Percentiles rank a stretch among this genome's conserved stretches.
Conservation (phyloP, 192 early-diverging fungal genomes). For the Lobulomyces angularis region DNA sequence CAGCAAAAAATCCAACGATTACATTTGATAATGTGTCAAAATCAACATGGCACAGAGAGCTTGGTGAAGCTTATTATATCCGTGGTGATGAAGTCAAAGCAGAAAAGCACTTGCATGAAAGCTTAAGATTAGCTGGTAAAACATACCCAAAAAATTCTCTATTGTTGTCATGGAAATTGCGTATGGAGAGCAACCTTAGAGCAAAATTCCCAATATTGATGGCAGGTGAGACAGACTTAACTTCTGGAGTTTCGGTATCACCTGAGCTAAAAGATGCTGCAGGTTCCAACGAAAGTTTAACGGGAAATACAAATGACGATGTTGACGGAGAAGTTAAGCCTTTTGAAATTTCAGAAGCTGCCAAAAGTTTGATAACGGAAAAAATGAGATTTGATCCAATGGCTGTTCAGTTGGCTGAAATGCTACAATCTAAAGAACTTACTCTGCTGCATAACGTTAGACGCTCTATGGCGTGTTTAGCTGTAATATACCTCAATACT, state of each 20-base stretch:
- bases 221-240: conserved; percentile 8
- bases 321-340: too few species aligned
- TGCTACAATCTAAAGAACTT: too few species aligned
- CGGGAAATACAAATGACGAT: too few species aligned
- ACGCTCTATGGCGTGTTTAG: conserved; percentile 16
- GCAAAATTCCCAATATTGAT: conserved; percentile 2
- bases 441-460: conserved; percentile 16
- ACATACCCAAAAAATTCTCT: conserved; percentile 12
- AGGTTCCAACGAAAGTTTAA: too few species aligned
- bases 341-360: too few species aligned
- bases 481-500: conserved; percentile 15
- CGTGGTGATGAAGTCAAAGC: conserved; percentile 18
- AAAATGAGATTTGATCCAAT: too few species aligned
- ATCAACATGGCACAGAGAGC: conserved; percentile 31
- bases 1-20: conserved; percentile 6
- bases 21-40: conserved; percentile 7
- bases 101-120: conserved; percentile 15
- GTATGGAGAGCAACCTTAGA: conserved; percentile 10
- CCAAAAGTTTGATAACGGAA: too few species aligned
- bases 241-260: conserved; percentile 8
- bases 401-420: too few species aligned
- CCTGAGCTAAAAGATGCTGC: neutral
- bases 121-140: conserved; percentile 18
- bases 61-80: conserved; percentile 29
- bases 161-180: conserved; percentile 14